Evolutionary conservation across 345 rosid genomes (phyloP).

Genomic region (Camelina neglecta): DNA sequence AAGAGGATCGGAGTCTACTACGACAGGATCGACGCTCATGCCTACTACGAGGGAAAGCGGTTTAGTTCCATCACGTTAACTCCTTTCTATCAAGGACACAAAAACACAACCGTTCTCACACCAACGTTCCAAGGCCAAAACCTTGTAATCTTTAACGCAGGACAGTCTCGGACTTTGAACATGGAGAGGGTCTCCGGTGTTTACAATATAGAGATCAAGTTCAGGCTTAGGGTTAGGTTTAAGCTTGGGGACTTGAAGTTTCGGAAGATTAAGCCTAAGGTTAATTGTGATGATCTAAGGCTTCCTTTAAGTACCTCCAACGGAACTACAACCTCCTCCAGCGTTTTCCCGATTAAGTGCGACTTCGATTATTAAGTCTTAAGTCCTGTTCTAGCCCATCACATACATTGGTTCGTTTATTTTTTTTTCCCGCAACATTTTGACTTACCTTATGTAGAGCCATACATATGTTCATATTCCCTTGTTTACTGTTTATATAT

Average conservation of each 20-base stretch:
- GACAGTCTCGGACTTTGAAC: conserved; percentile 40
- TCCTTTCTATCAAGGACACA: conserved; percentile 83
- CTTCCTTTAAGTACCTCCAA: conserved; percentile 50
- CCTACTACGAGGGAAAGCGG: conserved; percentile 52
- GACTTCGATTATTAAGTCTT: conserved; percentile 51
- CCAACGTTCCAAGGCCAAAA: conserved; percentile 53
- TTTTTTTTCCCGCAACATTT: not conserved
- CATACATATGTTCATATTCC: not conserved
- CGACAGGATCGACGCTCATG: conserved; percentile 56
- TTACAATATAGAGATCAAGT: conserved; percentile 59
- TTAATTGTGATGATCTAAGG: conserved; percentile 64
- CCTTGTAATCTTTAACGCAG: conserved; percentile 40
- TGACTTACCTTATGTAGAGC: conserved; percentile 8
- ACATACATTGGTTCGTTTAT: conserved; percentile 30
- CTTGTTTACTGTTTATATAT: not conserved
- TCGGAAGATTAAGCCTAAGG: conserved; percentile 55
- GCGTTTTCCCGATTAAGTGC: conserved; percentile 50
- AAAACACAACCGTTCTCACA: conserved; percentile 60
- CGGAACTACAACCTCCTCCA: conserved; percentile 33
- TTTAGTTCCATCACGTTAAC: conserved; percentile 38
- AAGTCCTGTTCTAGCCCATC: not conserved
- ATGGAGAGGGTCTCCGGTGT: conserved; percentile 49
- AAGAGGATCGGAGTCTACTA: conserved; percentile 61
- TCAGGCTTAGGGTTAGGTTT: conserved; percentile 64
- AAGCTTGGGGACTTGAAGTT: conserved; percentile 62